These are phyloP conservation scores for Fraxinus sp. DNA, from an alignment of 305 asterid genomes.

Conservation along the genomic window DNA sequence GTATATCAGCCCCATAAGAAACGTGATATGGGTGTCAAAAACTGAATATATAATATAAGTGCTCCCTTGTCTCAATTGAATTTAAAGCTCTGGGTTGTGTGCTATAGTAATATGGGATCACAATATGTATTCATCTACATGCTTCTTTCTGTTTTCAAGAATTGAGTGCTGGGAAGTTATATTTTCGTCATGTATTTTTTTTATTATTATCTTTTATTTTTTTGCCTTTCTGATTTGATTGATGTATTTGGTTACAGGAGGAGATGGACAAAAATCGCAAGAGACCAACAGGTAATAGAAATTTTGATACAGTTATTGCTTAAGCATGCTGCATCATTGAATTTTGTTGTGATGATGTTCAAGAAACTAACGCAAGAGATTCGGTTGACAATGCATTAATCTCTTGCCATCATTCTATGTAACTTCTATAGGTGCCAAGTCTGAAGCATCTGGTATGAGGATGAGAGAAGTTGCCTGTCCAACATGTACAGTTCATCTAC, in stretches of 20 bases:
- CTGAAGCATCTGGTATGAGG: constrained; percentile 40
- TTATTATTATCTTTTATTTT: background rate
- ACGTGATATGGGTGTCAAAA: background rate
- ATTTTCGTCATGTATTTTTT: background rate
- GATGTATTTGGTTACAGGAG: constrained; percentile 48
- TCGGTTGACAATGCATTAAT: background rate
- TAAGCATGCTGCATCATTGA: background rate
- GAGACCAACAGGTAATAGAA: constrained; percentile 45
- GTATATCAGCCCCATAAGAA: background rate
- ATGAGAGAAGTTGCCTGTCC: constrained; percentile 90
- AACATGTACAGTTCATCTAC: constrained; percentile 84
- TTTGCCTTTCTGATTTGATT: constrained; percentile 15
- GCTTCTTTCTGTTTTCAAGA: background rate
- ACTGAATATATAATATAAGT: background rate
- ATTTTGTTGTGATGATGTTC: background rate
- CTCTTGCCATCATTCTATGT: background rate
- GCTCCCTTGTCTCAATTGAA: background rate
- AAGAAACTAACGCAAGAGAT: background rate
- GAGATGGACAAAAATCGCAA: constrained; percentile 85
- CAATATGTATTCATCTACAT: background rate
- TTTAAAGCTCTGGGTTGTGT: background rate
- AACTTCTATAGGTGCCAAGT: constrained; percentile 38
- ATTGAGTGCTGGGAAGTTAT: background rate
- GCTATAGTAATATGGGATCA: background rate
- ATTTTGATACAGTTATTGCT: background rate